phyloP scores from a whole-genome alignment of 257 asterid genomes.

The Salvia hispanica region DNA sequence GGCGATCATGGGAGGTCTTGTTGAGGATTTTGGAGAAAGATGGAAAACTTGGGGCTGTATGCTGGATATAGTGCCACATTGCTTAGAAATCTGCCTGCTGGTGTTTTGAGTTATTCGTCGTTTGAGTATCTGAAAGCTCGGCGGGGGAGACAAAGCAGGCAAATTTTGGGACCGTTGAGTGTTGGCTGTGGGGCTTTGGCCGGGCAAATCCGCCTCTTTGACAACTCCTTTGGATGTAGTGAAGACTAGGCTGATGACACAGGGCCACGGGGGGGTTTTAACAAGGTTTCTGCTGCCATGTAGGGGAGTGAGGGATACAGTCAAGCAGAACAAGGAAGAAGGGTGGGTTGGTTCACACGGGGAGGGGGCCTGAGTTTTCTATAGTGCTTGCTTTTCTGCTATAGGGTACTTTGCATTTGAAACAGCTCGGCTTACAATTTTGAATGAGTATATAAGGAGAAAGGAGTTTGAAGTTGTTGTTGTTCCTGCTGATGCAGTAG shows the following conservation, averaged over 20 bases:
- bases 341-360: slow-evolving; percentile 97
- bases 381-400: slow-evolving; percentile 94
- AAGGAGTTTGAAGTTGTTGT: slow-evolving; percentile 59
- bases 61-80: slow-evolving; percentile 95
- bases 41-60: slow-evolving; percentile 82
- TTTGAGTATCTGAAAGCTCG: slow-evolving; percentile 90
- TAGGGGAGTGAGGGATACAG: slow-evolving; percentile 61
- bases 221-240: slow-evolving; percentile 98
- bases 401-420: slow-evolving; percentile 94
- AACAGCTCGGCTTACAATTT: slow-evolving; percentile 80
- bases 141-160: slow-evolving; percentile 54
- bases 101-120: slow-evolving; percentile 90
- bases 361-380: slow-evolving; percentile 95
- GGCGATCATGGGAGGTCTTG: slow-evolving; percentile 90
- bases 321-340: slow-evolving; percentile 84
- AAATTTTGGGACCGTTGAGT: slow-evolving; percentile 82
- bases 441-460: slow-evolving; percentile 62
- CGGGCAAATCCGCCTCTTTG: slow-evolving; percentile 84
- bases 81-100: slow-evolving; percentile 93
- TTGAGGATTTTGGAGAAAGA: slow-evolving; percentile 81
- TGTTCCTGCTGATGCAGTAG: slow-evolving; percentile 31
- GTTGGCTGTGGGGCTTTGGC: slow-evolving; percentile 95
- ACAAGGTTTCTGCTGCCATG: slow-evolving; percentile 64
- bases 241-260: slow-evolving; percentile 97
- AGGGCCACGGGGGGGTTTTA: slow-evolving; percentile 64